Evolutionary conservation across 768 basidiomycete species (phyloP), one percentile per base, ranked within the genome.

Genomic region (Collybia sordida): DNA sequence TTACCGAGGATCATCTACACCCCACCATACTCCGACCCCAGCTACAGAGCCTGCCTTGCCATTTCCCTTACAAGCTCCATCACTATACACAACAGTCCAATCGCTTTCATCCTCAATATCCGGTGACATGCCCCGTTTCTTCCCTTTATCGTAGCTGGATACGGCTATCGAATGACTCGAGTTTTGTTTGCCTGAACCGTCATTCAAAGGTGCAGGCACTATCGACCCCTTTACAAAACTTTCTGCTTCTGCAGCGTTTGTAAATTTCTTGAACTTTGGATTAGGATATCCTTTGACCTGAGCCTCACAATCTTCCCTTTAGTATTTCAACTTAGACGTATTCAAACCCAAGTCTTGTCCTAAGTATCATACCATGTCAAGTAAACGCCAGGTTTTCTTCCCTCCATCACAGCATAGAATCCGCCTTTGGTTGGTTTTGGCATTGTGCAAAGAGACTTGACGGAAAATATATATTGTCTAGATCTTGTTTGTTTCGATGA

Each of bases 21-120:
- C 90, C 90, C 90, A 98, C 83, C 85, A 98, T 0, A 98, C 90
- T 0, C 95, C 95, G 37, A 93, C 68, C 1, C 95, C 95, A 0
- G 92, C 95, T 36, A 79, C 55, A 0, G 88, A 78, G 1, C 78
- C 81, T 2, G 23, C 24, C 60, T 83, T 69, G 0, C 95, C 95
- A 61, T 98, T 98, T 2, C 85, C 82, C 59, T 80, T 82, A 55
- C 92, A 93, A 5, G 93, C 88, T 9, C 95, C 95, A 65, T 98
- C 95, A 17, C 79, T 86, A 58, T 91, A 96, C 1, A 93, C 93
- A 11, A 88, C 70, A 46, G 73, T 67, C 57, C 62, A 72, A 25
- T 48, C 58, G 6, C 49, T 52, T 46, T 71, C 71, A 23, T 72
- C 70, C 23, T 58, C 53, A 6, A 71, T 57, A 21, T 68, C 57